Conservation (phyloP, 1,284 basidiomycete genomes). For the Melampsora larici-populina region DNA sequence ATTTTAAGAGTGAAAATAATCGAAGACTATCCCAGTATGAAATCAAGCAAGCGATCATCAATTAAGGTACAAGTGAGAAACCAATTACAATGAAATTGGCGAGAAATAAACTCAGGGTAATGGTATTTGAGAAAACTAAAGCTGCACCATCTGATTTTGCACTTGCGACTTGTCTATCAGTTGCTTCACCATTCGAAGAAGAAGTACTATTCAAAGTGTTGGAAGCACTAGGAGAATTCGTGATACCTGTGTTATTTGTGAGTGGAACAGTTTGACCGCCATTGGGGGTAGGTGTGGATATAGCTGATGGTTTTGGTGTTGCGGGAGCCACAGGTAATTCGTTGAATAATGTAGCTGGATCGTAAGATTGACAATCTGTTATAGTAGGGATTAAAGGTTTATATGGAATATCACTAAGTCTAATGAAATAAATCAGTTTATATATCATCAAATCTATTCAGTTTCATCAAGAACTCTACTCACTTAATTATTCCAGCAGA, state of each 20-base stretch:
- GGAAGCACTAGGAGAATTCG: too few relatives aligned
- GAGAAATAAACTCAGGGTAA: too few relatives aligned
- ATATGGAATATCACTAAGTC: conserved; percentile 61
- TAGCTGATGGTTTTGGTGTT: not conserved
- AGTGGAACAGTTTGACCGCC: not conserved
- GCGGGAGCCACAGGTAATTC: conserved; percentile 37
- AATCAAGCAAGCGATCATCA: too few relatives aligned
- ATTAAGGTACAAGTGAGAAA: too few relatives aligned
- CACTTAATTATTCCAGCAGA: conserved; percentile 59
- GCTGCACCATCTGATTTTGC: too few relatives aligned
- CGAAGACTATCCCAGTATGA: too few relatives aligned
- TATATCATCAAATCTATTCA: not conserved
- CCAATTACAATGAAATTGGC: too few relatives aligned
- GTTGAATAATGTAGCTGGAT: conserved; percentile 61
- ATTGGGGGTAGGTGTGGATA: not conserved
- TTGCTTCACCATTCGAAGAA: not conserved
- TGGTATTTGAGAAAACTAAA: too few relatives aligned
- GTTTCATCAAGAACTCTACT: not conserved
- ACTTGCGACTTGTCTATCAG: too few relatives aligned
- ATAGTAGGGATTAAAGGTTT: conserved; percentile 62
- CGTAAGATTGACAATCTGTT: conserved; percentile 64
- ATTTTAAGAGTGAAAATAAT: too few relatives aligned
- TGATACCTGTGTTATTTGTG: not conserved
- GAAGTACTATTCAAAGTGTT: not conserved
- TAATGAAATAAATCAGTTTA: not conserved